phyloP scores from a whole-genome alignment of 768 basidiomycete genomes.

The Trichaptum fuscoviolaceum region DNA sequence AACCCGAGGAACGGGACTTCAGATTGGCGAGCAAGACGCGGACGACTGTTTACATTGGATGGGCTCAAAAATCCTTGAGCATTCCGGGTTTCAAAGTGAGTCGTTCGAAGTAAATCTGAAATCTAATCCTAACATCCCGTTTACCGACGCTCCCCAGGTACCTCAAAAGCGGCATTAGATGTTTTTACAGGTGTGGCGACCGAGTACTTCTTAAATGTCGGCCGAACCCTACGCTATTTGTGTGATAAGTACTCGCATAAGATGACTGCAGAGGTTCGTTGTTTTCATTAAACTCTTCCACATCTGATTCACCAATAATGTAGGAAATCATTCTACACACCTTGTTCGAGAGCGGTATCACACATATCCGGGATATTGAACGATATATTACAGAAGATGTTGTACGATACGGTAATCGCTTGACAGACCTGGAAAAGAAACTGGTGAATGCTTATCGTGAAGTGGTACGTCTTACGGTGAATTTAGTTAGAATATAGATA shows the following conservation, averaged over 20 bases:
- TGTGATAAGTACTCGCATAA: slow-evolving; percentile 72
- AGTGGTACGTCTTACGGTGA: slow-evolving; percentile 43
- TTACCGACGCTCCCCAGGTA: slow-evolving; percentile 35
- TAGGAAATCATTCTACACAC: slow-evolving; percentile 93
- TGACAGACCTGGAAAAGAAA: slow-evolving; percentile 82
- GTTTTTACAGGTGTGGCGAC: slow-evolving; percentile 71
- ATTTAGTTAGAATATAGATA: slow-evolving; percentile 1
- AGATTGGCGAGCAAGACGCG: slow-evolving; percentile 57
- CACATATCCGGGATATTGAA: slow-evolving; percentile 74
- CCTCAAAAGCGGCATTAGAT: slow-evolving; percentile 72
- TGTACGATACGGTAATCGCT: slow-evolving; percentile 68
- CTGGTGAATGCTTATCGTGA: slow-evolving; percentile 80
- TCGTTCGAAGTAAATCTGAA: slow-evolving; percentile 8
- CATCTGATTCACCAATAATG: neutral
- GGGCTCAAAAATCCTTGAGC: slow-evolving; percentile 75
- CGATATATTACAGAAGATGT: slow-evolving; percentile 88
- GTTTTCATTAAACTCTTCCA: slow-evolving; percentile 3
- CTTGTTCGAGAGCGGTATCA: slow-evolving; percentile 82
- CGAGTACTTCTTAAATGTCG: slow-evolving; percentile 82
- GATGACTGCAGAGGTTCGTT: slow-evolving; percentile 80
- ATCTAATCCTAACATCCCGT: too few species aligned
- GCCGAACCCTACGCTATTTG: slow-evolving; percentile 76
- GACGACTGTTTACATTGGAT: slow-evolving; percentile 67
- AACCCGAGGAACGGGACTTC: slow-evolving; percentile 31
- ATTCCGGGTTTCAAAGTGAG: slow-evolving; percentile 88